Base-by-base conservation (phyloP, 176 grass and related monocot species). In the Alloteropsis semialata region DNA sequence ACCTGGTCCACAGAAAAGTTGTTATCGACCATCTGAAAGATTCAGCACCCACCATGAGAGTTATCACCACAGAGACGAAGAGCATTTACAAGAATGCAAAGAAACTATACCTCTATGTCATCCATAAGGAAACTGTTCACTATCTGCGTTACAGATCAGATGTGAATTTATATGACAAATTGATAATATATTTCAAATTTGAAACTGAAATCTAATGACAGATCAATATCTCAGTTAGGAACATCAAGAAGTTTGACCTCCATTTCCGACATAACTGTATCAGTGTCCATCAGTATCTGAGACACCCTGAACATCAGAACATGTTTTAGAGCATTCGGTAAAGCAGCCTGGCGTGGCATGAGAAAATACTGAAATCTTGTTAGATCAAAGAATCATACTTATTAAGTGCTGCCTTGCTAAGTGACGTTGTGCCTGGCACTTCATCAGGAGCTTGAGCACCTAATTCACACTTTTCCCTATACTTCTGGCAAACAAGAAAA, bases 61-160 rank as follows among this genome's bases (percentile, higher is more conserved):
- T 29, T 48, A 43, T 28, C 21, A 70, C 5, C 37, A 34, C 79
- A 77, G 17, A 39, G 29, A 87, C 13, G 46, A 76, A 67, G 48
- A 43, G 43, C 62, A 76, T 49, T 29, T 25, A 29, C 19, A 71
- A 65, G 54, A 10, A 62, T 77, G 19, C 22, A 5, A 33, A 50
- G 43, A 69, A 62, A 38, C 28, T 64, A 76, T 86, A 90, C 83
- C 83, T 90, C 78, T 32, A 28, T 57, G 45, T 86, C 64, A 59
- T 82, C 72, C 84, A 46, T 62, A 64, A 90, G 65, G 28, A 86
- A 64, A 61, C 63, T 45, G 36, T 33, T 48, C 78, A 46, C 36
- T 15, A 77, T 45, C 83, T 86, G 28, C 38, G 55, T 32, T 28
- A 64, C 21, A 29, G 6, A 69, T 58, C 55, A 58, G 55, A 81